phyloP scores from a whole-genome alignment of 345 rosid species.

The Viola odorata region DNA sequence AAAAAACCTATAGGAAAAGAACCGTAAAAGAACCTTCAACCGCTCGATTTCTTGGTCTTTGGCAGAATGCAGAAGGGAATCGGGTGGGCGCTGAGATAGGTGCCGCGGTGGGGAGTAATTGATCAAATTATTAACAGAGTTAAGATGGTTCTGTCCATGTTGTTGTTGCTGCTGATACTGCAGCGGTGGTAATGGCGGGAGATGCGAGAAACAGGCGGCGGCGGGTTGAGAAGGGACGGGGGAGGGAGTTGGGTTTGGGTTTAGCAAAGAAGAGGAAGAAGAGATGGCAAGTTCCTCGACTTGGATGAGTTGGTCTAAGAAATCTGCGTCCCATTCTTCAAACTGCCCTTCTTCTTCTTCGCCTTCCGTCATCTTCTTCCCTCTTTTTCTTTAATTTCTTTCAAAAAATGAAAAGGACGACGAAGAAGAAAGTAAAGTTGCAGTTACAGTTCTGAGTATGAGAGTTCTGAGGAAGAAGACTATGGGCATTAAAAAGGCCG shows the following conservation, averaged over 20 bases:
- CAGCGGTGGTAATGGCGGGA: slow-evolving; percentile 5
- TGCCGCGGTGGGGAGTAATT: slow-evolving; percentile 75
- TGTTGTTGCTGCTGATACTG: slow-evolving; percentile 1
- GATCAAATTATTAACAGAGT: background rate
- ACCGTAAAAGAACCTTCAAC: slow-evolving; percentile 43
- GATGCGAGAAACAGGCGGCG: slow-evolving; percentile 13
- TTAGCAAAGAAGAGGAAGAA: background rate
- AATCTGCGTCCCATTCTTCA: slow-evolving; percentile 61
- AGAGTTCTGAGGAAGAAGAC: too few relatives aligned
- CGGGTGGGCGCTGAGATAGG: slow-evolving; percentile 50
- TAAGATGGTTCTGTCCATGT: background rate
- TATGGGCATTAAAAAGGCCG: too few relatives aligned
- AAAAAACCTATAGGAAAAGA: background rate
- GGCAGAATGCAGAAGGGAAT: slow-evolving; percentile 6
- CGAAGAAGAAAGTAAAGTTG: too few relatives aligned
- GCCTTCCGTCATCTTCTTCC: slow-evolving; percentile 11
- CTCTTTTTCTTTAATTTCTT: background rate
- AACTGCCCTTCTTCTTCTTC: slow-evolving; percentile 21
- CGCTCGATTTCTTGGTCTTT: slow-evolving; percentile 57
- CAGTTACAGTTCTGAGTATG: too few relatives aligned
- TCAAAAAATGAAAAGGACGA: background rate
- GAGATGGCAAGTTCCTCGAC: slow-evolving; percentile 35
- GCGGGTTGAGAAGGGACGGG: slow-evolving; percentile 2
- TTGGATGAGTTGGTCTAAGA: slow-evolving; percentile 38
- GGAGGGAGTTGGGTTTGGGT: background rate